These are phyloP conservation scores for Candida sojae DNA, from an alignment of 1,139 yeast species.

Conservation along the genomic window DNA sequence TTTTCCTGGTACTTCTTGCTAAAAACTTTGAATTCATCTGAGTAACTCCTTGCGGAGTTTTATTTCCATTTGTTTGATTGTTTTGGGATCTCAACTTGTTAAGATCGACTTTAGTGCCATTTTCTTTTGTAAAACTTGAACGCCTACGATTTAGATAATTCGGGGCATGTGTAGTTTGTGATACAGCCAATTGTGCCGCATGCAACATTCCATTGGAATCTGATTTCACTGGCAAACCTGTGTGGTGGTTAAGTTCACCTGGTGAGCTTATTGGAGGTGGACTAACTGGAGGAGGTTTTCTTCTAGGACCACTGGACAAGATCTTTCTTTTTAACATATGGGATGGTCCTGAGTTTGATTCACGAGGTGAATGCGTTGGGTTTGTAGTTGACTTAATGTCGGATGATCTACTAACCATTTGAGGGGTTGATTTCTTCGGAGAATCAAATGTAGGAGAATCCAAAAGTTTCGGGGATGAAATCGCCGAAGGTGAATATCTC, in stretches of 20 bases:
- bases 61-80: constrained; percentile 6
- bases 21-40: constrained; percentile 45
- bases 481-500: constrained; percentile 4
- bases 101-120: constrained; percentile 13
- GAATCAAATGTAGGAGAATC: constrained; percentile 24
- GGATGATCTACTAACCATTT: neutral
- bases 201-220: constrained; percentile 31
- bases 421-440: neutral
- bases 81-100: neutral
- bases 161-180: constrained; percentile 27
- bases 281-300: constrained; percentile 40
- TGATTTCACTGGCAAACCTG: constrained; percentile 29
- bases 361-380: constrained; percentile 4
- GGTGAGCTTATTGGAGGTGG: constrained; percentile 25
- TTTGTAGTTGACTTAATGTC: neutral
- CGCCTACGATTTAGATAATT: constrained; percentile 29
- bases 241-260: constrained; percentile 30
- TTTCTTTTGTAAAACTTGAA: constrained; percentile 42
- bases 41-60: constrained; percentile 27
- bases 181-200: constrained; percentile 51
- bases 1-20: constrained; percentile 44
- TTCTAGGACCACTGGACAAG: constrained; percentile 19
- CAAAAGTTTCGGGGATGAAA: constrained; percentile 25
- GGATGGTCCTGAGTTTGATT: constrained; percentile 2
- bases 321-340: constrained; percentile 11